A percentile compares a stretch with the other conserved stretches of the same genome.
These are phyloP conservation scores for Medicago lupulina DNA, from an alignment of 306 rosid species.

Conservation along the genomic window DNA sequence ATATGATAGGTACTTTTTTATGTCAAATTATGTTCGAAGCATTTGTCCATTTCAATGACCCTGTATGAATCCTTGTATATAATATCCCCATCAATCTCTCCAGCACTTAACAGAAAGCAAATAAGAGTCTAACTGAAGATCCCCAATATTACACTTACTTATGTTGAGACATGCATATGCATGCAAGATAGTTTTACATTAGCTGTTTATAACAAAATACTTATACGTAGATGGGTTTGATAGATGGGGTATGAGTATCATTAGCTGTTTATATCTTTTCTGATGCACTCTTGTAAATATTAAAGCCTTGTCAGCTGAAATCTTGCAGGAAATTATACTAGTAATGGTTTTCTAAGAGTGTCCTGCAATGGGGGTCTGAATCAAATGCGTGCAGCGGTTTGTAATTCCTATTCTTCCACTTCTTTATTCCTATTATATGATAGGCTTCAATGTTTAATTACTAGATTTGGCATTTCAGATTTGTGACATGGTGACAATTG, in stretches of 20 bases:
- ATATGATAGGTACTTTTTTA: too few species aligned
- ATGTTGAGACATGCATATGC: too few species aligned
- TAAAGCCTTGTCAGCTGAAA: slow-evolving; percentile 37
- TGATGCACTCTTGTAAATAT: slow-evolving; percentile 19
- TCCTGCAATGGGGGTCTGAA: slow-evolving; percentile 99
- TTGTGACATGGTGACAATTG: slow-evolving; percentile 97
- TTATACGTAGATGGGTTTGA: slow-evolving; percentile 6
- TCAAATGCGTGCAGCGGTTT: slow-evolving; percentile 99
- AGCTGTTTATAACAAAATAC: too few species aligned
- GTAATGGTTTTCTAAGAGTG: slow-evolving; percentile 95
- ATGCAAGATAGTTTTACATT: too few species aligned
- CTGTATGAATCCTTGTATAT: too few species aligned
- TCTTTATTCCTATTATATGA: slow-evolving; percentile 31
- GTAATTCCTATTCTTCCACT: slow-evolving; percentile 47
- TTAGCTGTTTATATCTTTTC: slow-evolving; percentile 30
- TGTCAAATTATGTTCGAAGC: too few species aligned
- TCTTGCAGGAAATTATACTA: slow-evolving; percentile 85
- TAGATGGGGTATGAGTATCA: not conserved
- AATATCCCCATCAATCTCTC: too few species aligned
- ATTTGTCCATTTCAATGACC: too few species aligned
- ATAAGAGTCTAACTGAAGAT: too few species aligned
- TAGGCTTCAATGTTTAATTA: slow-evolving; percentile 42
- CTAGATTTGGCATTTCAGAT: slow-evolving; percentile 65
- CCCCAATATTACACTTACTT: too few species aligned
- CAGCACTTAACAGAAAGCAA: too few species aligned